Percentiles rank a stretch among this genome's conserved stretches.
phyloP scores from a whole-genome alignment of 179 eudicot species.

The Patellifolia procumbens region DNA sequence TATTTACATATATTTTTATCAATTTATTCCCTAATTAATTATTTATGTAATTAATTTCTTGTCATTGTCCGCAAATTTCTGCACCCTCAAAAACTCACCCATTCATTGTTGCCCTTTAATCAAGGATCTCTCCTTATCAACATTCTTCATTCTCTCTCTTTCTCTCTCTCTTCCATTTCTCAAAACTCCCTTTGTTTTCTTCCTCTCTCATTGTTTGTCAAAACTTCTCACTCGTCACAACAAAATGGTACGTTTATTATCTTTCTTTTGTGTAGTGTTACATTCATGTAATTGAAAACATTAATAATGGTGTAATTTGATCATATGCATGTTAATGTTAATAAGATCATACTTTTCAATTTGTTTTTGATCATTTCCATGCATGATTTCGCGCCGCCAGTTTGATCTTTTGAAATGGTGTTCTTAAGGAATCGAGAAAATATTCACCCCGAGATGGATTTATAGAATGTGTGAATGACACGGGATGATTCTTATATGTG shows the following conservation, averaged over 20 bases:
- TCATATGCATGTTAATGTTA: background rate
- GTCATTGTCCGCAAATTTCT: conserved; percentile 40
- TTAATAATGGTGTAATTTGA: background rate
- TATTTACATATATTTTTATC: too few relatives aligned
- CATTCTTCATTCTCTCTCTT: conserved; percentile 22
- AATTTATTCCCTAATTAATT: background rate
- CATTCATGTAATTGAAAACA: background rate
- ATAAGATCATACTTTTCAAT: background rate
- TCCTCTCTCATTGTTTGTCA: conserved; percentile 5
- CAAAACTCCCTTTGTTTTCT: background rate
- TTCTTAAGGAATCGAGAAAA: too few relatives aligned
- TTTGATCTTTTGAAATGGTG: background rate
- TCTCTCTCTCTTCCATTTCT: conserved; percentile 23
- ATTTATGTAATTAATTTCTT: conserved; percentile 2
- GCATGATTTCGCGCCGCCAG: background rate
- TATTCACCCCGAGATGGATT: too few relatives aligned
- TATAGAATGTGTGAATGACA: too few relatives aligned
- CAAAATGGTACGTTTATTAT: conserved; percentile 43
- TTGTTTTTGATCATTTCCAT: background rate
- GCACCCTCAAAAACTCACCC: conserved; percentile 35
- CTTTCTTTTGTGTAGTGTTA: background rate
- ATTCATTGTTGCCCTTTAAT: conserved; percentile 31
- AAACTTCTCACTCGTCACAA: background rate
- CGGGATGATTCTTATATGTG: too few relatives aligned
- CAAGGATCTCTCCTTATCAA: conserved; percentile 36